These are phyloP conservation scores for Ceratocystis eucalypticola DNA, from an alignment of 2,329 filamentous ascomycete species.

Conservation along the genomic window DNA sequence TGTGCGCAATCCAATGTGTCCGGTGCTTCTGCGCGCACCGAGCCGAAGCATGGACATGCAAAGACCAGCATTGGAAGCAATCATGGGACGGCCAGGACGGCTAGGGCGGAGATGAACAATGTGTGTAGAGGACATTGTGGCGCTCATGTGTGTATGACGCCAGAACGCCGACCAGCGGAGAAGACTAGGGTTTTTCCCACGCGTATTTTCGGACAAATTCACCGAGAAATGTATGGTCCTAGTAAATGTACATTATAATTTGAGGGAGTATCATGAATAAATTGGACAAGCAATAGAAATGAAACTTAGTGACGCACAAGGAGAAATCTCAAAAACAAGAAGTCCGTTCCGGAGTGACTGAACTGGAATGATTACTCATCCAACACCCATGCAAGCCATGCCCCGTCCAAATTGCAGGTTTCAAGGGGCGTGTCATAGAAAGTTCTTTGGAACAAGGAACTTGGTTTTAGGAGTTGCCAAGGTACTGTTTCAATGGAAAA, in stretches of 20 bases:
- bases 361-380: background rate
- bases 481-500: background rate
- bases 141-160: background rate
- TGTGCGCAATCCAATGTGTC: slow-evolving; percentile 43
- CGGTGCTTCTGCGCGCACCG: slow-evolving; percentile 38
- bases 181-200: background rate
- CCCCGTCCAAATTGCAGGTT: background rate
- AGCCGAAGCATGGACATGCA: slow-evolving; percentile 45
- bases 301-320: background rate
- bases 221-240: background rate
- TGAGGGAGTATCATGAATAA: background rate
- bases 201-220: no score
- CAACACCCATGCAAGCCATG: no score
- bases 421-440: slow-evolving; percentile 5
- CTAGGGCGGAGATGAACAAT: slow-evolving; percentile 10
- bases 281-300: background rate
- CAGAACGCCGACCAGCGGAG: background rate
- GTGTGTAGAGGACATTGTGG: background rate
- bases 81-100: slow-evolving; percentile 24
- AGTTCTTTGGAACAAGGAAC: background rate
- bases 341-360: background rate
- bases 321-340: background rate
- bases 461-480: background rate
- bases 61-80: slow-evolving; percentile 29
- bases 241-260: background rate